These are phyloP conservation scores for Arthrobotrys musiformis DNA, from an alignment of 2,329 filamentous ascomycete genomes.

Conservation along the genomic window DNA sequence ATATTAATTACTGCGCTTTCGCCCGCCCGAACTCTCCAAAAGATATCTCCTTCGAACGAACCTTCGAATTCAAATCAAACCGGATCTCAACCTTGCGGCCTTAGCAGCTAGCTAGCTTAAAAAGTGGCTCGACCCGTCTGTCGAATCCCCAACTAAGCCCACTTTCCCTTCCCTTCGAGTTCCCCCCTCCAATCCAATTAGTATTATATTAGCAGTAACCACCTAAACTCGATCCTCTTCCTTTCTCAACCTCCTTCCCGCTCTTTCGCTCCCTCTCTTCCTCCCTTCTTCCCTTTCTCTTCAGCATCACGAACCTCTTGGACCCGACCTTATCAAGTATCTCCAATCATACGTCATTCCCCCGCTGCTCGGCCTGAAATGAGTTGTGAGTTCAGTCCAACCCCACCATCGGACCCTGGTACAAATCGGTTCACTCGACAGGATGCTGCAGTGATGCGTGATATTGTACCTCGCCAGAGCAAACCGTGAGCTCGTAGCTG, in stretches of 20 bases:
- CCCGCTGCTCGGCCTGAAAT: constrained; percentile 35
- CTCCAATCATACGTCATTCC: constrained; percentile 36
- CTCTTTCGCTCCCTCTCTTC: background rate
- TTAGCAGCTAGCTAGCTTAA: too few relatives aligned
- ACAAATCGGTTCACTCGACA: background rate
- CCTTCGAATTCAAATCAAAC: background rate
- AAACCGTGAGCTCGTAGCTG: constrained; percentile 11
- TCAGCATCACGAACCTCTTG: background rate
- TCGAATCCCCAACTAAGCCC: background rate
- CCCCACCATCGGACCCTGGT: constrained; percentile 47
- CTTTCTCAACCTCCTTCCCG: background rate
- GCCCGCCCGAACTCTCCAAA: background rate
- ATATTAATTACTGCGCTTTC: constrained; percentile 1
- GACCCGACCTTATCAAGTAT: background rate
- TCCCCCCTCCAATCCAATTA: background rate
- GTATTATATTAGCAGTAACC: too few relatives aligned
- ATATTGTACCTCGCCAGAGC: constrained; percentile 18
- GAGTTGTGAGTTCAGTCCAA: constrained; percentile 54
- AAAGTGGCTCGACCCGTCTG: constrained; percentile 36
- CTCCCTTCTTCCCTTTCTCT: background rate
- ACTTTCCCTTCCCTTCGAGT: constrained; percentile 8
- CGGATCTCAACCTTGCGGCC: constrained; percentile 32
- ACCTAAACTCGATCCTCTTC: too few relatives aligned
- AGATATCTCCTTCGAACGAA: background rate
- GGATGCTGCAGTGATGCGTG: constrained; percentile 17